Percentiles rank a stretch among this genome's conserved stretches.
These are phyloP conservation scores for Dianthus caryophyllus DNA, from an alignment of 148 eudicot genomes.

Conservation along the genomic window DNA sequence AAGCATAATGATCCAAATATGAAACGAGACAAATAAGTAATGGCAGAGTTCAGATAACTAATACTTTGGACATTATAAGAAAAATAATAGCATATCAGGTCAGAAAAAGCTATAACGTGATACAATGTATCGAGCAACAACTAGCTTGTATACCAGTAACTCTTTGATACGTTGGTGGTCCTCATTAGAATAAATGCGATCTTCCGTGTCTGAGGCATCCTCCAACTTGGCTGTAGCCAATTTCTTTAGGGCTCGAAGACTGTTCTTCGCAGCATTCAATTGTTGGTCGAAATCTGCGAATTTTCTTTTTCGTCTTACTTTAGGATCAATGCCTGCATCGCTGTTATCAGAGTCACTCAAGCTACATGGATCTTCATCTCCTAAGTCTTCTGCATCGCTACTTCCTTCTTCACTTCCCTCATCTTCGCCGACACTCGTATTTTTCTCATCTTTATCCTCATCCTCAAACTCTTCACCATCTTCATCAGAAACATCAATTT, in stretches of 20 bases:
- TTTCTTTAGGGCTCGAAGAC: conserved; percentile 82
- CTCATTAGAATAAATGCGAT: conserved; percentile 86
- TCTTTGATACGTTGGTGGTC: conserved; percentile 73
- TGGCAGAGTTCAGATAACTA: not conserved
- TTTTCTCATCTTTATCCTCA: conserved; percentile 20
- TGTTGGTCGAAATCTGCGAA: conserved; percentile 66
- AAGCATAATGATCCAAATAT: conserved; percentile 6
- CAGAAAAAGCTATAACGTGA: not conserved
- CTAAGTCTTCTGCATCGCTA: conserved; percentile 25
- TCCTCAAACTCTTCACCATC: conserved; percentile 28
- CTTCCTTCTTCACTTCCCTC: conserved; percentile 23
- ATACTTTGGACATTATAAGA: not conserved
- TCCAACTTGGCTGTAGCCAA: conserved; percentile 52
- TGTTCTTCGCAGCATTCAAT: conserved; percentile 58
- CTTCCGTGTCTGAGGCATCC: conserved; percentile 32
- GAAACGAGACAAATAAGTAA: conserved; percentile 3
- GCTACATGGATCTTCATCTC: conserved; percentile 30
- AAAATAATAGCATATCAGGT: not conserved
- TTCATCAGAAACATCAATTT: conserved; percentile 27
- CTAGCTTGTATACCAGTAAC: conserved; percentile 46
- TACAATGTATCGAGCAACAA: conserved; percentile 11
- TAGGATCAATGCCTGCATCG: conserved; percentile 15
- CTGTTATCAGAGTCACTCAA: conserved; percentile 27
- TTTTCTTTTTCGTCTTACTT: conserved; percentile 54
- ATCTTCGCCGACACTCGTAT: conserved; percentile 16